Percentiles rank a stretch among this genome's conserved stretches.
phyloP scores from a whole-genome alignment of 805 yeast species.

The Isabelozyma heimii region DNA sequence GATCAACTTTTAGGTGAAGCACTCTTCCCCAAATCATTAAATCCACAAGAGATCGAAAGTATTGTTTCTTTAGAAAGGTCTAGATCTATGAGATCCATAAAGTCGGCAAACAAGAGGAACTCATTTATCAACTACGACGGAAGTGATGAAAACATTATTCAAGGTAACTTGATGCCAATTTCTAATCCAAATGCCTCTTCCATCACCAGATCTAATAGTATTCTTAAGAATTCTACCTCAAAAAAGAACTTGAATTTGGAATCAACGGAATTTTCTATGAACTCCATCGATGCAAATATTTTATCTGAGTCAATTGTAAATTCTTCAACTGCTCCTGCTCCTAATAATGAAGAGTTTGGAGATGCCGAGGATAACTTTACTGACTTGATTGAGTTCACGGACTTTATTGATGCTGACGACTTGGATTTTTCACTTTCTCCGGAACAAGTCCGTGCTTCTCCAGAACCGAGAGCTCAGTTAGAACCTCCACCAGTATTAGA shows the following conservation, averaged over 20 bases:
- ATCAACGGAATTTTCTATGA: not conserved
- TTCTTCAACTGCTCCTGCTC: no score
- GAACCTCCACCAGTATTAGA: not conserved
- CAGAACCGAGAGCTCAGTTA: not conserved
- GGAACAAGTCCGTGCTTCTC: not conserved
- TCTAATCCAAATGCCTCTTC: slow-evolving; percentile 9
- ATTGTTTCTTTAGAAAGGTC: slow-evolving; percentile 72
- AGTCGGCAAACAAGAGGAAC: slow-evolving; percentile 30
- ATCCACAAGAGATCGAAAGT: slow-evolving; percentile 67
- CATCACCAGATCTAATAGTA: slow-evolving; percentile 34
- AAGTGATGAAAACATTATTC: slow-evolving; percentile 38
- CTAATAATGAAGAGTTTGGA: not conserved
- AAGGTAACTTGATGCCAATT: slow-evolving; percentile 12
- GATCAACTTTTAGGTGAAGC: slow-evolving; percentile 45
- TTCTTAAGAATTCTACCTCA: slow-evolving; percentile 34
- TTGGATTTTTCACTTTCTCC: slow-evolving; percentile 29
- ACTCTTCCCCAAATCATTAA: slow-evolving; percentile 68
- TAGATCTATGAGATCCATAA: slow-evolving; percentile 54
- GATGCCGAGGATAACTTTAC: slow-evolving; percentile 9
- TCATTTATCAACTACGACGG: slow-evolving; percentile 41
- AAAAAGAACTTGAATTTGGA: slow-evolving; percentile 13
- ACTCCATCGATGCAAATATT: slow-evolving; percentile 7
- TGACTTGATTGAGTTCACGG: slow-evolving; percentile 41
- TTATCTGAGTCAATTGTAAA: not conserved
- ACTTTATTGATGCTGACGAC: slow-evolving; percentile 38